Conservation (phyloP, 2,329 filamentous ascomycete genomes). For the Incumbomyces delicatus region DNA sequence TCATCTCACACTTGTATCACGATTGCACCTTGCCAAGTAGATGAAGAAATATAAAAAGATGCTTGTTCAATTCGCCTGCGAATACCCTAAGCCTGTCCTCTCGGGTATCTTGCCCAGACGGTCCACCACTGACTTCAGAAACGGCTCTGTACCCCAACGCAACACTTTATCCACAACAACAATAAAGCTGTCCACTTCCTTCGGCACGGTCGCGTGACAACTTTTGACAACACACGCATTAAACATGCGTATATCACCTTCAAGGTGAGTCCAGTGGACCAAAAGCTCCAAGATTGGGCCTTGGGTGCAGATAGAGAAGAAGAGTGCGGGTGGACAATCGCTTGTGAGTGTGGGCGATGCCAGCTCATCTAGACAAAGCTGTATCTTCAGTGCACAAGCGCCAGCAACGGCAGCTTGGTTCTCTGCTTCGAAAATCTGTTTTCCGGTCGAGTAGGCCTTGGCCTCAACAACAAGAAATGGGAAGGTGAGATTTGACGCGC, state of each 20-base stretch:
- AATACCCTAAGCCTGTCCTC: too few relatives aligned
- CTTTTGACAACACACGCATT: slow-evolving; percentile 9
- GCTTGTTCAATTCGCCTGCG: too few relatives aligned
- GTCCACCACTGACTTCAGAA: slow-evolving; percentile 14
- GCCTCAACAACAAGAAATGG: slow-evolving; percentile 15
- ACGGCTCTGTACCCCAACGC: slow-evolving; percentile 9
- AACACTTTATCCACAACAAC: slow-evolving; percentile 9
- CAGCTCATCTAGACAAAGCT: slow-evolving; percentile 4
- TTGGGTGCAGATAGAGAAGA: slow-evolving; percentile 21
- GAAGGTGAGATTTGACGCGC: slow-evolving; percentile 9
- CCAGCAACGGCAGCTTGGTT: slow-evolving; percentile 17
- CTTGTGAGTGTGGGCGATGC: slow-evolving; percentile 7
- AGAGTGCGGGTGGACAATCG: slow-evolving; percentile 12
- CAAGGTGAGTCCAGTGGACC: slow-evolving; percentile 12
- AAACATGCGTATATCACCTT: slow-evolving; percentile 9
- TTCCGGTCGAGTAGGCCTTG: slow-evolving; percentile 15
- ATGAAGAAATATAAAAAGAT: too few relatives aligned
- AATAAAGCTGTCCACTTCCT: slow-evolving; percentile 8
- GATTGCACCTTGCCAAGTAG: too few relatives aligned
- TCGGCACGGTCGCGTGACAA: slow-evolving; percentile 7
- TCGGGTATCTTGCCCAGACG: too few relatives aligned
- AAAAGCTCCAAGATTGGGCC: slow-evolving; percentile 21
- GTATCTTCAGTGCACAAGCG: slow-evolving; percentile 4
- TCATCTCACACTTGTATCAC: too few relatives aligned
- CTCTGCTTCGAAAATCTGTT: slow-evolving; percentile 13